Evolutionary conservation across 192 early-diverging fungal species (phyloP).

Genomic region (Funneliformis mosseae): DNA sequence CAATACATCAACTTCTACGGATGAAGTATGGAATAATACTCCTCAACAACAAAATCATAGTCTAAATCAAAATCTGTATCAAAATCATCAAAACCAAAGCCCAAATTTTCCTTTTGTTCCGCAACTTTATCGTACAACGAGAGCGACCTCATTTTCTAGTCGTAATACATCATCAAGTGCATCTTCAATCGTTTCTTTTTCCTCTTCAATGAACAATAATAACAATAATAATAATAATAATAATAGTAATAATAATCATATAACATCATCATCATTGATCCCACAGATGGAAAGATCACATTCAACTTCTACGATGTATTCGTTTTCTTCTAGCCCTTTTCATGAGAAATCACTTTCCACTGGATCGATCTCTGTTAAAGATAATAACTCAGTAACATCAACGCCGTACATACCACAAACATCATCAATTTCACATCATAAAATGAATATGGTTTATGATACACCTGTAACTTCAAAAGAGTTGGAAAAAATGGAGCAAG

Average conservation of each 20-base stretch:
- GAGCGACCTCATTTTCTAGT: not conserved
- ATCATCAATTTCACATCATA: not conserved
- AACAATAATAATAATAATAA: no score
- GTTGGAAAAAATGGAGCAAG: not conserved
- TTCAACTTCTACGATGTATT: constrained; percentile 15
- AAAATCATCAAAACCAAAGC: not conserved
- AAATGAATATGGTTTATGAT: not conserved
- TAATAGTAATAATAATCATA: no score
- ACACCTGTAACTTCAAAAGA: not conserved
- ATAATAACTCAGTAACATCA: not conserved
- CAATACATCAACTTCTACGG: not conserved
- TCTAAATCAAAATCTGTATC: not conserved
- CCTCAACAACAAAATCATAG: not conserved
- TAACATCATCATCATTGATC: not conserved
- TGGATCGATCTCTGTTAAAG: constrained; percentile 18
- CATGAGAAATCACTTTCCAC: constrained; percentile 24
- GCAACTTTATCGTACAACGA: not conserved
- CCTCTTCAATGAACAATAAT: constrained; percentile 1
- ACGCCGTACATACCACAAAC: not conserved
- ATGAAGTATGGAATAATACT: constrained; percentile 8
- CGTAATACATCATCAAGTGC: constrained; percentile 12
- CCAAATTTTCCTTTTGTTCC: not conserved
- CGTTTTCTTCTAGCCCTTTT: constrained; percentile 10
- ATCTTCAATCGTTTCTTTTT: not conserved
- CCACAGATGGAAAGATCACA: constrained; percentile 4